A percentile compares a stretch with the other conserved stretches of the same genome.
Conservation (phyloP, 2,329 filamentous ascomycete species). For the Daldinia eschscholtzii region DNA sequence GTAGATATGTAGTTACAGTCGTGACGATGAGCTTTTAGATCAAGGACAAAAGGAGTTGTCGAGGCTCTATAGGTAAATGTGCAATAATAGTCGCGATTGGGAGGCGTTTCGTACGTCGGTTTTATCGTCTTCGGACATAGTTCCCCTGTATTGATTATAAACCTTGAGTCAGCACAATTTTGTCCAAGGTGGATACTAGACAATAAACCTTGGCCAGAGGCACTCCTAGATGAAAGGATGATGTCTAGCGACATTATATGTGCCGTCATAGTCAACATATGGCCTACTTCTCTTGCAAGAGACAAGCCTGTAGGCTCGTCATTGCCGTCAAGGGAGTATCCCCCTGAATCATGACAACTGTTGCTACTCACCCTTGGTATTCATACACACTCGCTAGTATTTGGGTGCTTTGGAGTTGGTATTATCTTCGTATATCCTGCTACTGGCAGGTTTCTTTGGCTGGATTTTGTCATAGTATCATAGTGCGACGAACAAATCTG, state of each 20-base stretch:
- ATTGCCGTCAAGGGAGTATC: not conserved
- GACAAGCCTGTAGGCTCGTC: not conserved
- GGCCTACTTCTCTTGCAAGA: not conserved
- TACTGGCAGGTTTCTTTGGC: not conserved
- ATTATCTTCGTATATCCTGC: not conserved
- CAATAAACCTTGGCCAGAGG: not conserved
- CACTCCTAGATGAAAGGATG: not conserved
- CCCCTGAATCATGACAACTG: not conserved
- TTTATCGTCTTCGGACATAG: not conserved
- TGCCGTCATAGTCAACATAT: not conserved
- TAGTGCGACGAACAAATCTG: not conserved
- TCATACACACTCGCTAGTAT: not conserved
- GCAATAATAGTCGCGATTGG: not conserved
- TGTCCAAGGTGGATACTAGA: not conserved
- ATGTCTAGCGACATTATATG: not conserved
- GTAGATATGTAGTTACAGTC: not conserved
- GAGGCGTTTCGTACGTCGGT: not conserved
- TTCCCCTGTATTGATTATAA: not conserved
- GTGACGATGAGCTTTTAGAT: not conserved
- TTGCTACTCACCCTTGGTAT: not conserved
- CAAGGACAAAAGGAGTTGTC: not conserved
- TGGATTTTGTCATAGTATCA: not conserved
- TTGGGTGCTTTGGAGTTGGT: not conserved
- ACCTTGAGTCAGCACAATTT: slow-evolving; percentile 8
- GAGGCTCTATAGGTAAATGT: not conserved